Evolutionary conservation across 192 early-diverging fungal genomes (phyloP).

Genomic region (Gamsiella multidivaricata): DNA sequence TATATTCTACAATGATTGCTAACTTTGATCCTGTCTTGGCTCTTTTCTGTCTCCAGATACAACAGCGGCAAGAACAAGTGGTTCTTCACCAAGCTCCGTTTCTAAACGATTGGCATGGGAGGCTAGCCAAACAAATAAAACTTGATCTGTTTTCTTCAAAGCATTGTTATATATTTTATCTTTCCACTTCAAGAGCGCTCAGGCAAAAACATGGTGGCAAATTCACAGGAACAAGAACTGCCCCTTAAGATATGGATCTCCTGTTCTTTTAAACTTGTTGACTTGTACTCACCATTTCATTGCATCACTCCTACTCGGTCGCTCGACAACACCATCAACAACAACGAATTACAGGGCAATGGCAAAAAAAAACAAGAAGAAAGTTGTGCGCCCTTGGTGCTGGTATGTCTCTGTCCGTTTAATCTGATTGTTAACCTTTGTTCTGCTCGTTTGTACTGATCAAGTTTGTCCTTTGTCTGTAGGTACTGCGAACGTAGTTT

Average conservation of each 20-base stretch:
- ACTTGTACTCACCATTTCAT: neutral
- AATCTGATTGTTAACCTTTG: neutral
- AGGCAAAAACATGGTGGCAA: no score
- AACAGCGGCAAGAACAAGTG: slow-evolving; percentile 99
- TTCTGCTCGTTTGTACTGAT: neutral
- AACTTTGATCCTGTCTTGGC: neutral
- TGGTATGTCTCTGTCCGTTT: slow-evolving; percentile 59
- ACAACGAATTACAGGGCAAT: slow-evolving; percentile 13
- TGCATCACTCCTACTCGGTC: no score
- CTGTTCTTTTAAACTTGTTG: neutral
- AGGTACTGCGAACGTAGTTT: slow-evolving; percentile 97
- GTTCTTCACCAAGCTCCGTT: slow-evolving; percentile 99
- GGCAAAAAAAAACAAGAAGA: slow-evolving; percentile 78
- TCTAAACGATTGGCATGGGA: slow-evolving; percentile 66
- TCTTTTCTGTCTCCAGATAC: slow-evolving; percentile 67
- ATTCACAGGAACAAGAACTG: no score
- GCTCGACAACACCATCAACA: no score
- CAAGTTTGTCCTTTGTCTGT: neutral
- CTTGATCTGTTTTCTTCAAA: slow-evolving; percentile 43
- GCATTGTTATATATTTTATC: no score
- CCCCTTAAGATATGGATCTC: slow-evolving; percentile 1
- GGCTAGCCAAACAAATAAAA: slow-evolving; percentile 14
- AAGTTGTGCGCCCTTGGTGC: slow-evolving; percentile 78
- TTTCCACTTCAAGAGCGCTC: no score
- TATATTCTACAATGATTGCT: neutral